These are phyloP conservation scores for Neonothopanus nambi DNA, from an alignment of 1,284 basidiomycete genomes.

Conservation along the genomic window DNA sequence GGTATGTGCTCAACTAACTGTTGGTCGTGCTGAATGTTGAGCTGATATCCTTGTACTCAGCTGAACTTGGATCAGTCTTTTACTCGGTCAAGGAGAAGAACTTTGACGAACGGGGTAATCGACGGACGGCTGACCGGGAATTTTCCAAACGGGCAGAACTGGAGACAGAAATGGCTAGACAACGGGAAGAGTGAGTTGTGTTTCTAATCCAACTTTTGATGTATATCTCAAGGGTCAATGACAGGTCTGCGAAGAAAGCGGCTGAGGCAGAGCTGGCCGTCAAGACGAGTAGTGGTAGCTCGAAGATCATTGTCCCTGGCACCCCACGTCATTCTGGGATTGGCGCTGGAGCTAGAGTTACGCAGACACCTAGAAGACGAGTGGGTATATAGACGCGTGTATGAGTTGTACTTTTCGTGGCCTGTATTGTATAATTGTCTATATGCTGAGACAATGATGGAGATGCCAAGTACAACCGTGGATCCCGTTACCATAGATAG, in stretches of 20 bases:
- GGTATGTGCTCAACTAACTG: constrained; percentile 44
- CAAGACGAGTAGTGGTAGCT: constrained; percentile 55
- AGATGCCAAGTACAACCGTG: no score
- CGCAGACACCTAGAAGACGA: constrained; percentile 63
- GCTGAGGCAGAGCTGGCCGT: constrained; percentile 65
- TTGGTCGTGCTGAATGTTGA: not conserved
- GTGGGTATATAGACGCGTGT: constrained; percentile 39
- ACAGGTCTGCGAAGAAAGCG: constrained; percentile 62
- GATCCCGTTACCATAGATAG: no score
- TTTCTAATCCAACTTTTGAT: not conserved
- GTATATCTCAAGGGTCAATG: constrained; percentile 4
- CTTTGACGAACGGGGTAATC: constrained; percentile 81
- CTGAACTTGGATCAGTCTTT: constrained; percentile 91
- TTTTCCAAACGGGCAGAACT: constrained; percentile 89
- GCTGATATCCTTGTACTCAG: constrained; percentile 38
- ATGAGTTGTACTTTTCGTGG: no score
- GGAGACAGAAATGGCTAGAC: constrained; percentile 85
- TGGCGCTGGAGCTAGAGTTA: constrained; percentile 62
- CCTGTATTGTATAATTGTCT: no score
- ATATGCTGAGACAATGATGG: no score
- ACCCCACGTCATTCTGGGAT: constrained; percentile 77
- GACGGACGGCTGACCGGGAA: constrained; percentile 79
- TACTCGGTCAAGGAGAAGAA: constrained; percentile 95
- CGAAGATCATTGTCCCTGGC: constrained; percentile 77
- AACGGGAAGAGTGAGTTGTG: constrained; percentile 78